These are phyloP conservation scores for Petunia hybrid DNA, from an alignment of 305 asterid species.

Conservation along the genomic window DNA sequence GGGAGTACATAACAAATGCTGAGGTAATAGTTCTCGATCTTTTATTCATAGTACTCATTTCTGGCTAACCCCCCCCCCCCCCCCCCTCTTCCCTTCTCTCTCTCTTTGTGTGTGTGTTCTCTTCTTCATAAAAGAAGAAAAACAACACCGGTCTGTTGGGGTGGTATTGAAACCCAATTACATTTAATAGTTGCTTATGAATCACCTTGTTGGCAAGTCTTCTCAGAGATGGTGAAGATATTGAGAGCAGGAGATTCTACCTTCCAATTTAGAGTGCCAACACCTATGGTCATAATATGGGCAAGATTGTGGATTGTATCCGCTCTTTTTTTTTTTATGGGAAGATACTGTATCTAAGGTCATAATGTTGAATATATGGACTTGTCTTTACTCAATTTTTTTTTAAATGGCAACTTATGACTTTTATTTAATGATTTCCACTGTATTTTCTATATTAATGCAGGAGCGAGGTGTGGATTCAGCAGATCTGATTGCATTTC, in stretches of 20 bases:
- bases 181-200: neutral
- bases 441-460: slow-evolving; percentile 36
- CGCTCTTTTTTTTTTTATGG: slow-evolving; percentile 13
- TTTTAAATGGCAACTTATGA: neutral
- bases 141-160: too few species aligned
- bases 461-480: slow-evolving; percentile 96
- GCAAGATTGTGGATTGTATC: neutral
- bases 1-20: slow-evolving; percentile 93
- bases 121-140: too few species aligned
- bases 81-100: neutral
- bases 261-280: neutral
- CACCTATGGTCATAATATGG: neutral
- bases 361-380: neutral
- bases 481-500: slow-evolving; percentile 89
- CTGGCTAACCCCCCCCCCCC: slow-evolving; percentile 13
- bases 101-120: neutral
- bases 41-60: slow-evolving; percentile 19
- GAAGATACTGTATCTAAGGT: neutral
- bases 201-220: neutral
- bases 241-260: neutral
- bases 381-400: neutral
- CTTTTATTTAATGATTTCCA: neutral
- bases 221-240: slow-evolving; percentile 11
- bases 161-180: neutral
- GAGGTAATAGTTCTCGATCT: slow-evolving; percentile 63